Evolutionary conservation across 2,329 filamentous ascomycete species (phyloP).

Genomic region (Fusarium goolgardi): DNA sequence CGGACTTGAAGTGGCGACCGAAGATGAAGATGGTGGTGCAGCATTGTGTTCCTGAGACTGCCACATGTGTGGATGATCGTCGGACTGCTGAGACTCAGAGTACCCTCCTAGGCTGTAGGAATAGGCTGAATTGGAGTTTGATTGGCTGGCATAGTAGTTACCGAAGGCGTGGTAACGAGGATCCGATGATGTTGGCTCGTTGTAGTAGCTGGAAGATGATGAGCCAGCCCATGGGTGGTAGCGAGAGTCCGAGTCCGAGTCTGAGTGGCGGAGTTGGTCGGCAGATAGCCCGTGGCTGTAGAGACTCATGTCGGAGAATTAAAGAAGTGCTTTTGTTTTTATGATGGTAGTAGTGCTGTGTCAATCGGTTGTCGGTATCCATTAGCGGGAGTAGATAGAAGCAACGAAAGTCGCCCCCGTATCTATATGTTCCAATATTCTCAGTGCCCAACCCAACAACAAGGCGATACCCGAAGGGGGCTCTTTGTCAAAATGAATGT

Average conservation of each 20-base stretch:
- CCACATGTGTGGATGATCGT: constrained; percentile 38
- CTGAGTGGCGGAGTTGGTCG: constrained; percentile 38
- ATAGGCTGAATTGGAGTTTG: constrained; percentile 26
- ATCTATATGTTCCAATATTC: background rate
- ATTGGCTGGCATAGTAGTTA: constrained; percentile 36
- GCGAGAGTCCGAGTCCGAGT: constrained; percentile 34
- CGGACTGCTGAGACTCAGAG: constrained; percentile 28
- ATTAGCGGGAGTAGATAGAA: constrained; percentile 38
- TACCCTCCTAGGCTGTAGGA: constrained; percentile 31
- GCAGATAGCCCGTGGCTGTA: constrained; percentile 34
- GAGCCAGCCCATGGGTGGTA: constrained; percentile 32
- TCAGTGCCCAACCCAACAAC: background rate
- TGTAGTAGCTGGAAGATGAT: constrained; percentile 26
- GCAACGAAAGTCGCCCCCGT: constrained; percentile 35
- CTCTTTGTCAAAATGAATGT: background rate
- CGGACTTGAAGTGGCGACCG: constrained; percentile 38
- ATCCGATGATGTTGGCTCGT: constrained; percentile 31
- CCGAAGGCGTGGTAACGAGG: constrained; percentile 36
- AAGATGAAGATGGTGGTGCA: constrained; percentile 37
- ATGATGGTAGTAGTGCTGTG: constrained; percentile 37
- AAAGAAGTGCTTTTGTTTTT: constrained; percentile 15
- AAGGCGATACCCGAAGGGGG: background rate
- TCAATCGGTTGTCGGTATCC: constrained; percentile 42
- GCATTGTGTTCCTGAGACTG: constrained; percentile 32
- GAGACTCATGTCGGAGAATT: constrained; percentile 34